Conservation (phyloP, 2,329 filamentous ascomycete species). For the Pseudocercospora ulei region DNA sequence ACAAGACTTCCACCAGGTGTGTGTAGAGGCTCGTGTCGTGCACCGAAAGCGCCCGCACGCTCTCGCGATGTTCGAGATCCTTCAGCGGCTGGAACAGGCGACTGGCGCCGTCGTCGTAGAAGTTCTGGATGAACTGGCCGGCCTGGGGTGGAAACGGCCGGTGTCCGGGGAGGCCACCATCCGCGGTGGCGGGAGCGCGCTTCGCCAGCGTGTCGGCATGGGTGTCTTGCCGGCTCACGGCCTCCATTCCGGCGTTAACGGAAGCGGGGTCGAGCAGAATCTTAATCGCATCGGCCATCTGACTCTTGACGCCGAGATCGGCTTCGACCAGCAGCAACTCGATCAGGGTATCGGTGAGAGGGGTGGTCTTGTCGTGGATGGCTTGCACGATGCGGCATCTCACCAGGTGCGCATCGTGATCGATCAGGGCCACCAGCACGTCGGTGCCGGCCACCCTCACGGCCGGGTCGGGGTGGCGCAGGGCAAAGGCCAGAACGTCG, state of each 20-base stretch:
- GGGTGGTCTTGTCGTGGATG: slow-evolving; percentile 73
- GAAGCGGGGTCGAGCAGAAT: slow-evolving; percentile 71
- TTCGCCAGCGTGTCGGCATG: slow-evolving; percentile 58
- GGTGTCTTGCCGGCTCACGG: slow-evolving; percentile 48
- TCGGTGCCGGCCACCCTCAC: slow-evolving; percentile 89
- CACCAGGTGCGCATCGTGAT: slow-evolving; percentile 92
- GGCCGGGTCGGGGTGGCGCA: slow-evolving; percentile 72
- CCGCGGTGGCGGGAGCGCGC: slow-evolving; percentile 35
- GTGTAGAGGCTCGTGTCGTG: slow-evolving; percentile 83
- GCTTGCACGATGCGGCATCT: slow-evolving; percentile 86
- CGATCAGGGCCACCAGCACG: slow-evolving; percentile 84
- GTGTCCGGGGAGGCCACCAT: slow-evolving; percentile 18
- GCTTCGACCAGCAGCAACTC: slow-evolving; percentile 83
- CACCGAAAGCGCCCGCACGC: slow-evolving; percentile 53
- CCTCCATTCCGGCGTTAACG: slow-evolving; percentile 51
- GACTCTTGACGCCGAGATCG: slow-evolving; percentile 87
- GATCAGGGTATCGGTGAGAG: slow-evolving; percentile 83
- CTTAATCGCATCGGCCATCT: slow-evolving; percentile 91
- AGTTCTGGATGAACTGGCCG: slow-evolving; percentile 73
- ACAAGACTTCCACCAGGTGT: slow-evolving; percentile 84
- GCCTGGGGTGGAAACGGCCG: slow-evolving; percentile 51
- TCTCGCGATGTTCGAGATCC: slow-evolving; percentile 56
- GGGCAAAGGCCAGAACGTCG: slow-evolving; percentile 80
- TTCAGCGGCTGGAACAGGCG: slow-evolving; percentile 81
- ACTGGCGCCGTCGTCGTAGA: slow-evolving; percentile 79